Percentiles rank a stretch among this genome's conserved stretches.
These are phyloP conservation scores for Komagataella phaffii DNA, from an alignment of 805 yeast genomes.

Conservation along the genomic window DNA sequence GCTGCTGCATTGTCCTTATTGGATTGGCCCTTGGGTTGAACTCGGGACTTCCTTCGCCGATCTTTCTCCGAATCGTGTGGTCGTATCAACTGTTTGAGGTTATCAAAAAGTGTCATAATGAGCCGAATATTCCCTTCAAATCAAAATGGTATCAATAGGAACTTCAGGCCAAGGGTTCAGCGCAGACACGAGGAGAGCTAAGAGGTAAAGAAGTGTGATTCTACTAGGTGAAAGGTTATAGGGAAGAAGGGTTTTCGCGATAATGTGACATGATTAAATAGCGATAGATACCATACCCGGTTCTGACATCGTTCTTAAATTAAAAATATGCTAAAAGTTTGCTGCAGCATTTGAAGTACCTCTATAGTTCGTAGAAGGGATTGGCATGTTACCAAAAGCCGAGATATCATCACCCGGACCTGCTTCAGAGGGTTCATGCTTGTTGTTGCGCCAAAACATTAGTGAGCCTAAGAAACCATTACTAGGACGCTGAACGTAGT, in stretches of 20 bases:
- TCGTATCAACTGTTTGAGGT: neutral
- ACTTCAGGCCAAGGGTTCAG: neutral
- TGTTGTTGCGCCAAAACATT: neutral
- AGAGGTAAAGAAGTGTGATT: neutral
- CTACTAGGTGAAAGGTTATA: neutral
- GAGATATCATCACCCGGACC: neutral
- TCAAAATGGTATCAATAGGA: neutral
- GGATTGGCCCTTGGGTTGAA: neutral
- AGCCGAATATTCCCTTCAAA: neutral
- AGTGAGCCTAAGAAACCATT: neutral
- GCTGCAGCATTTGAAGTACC: neutral
- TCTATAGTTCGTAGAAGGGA: neutral
- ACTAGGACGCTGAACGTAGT: conserved; percentile 5
- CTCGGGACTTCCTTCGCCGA: neutral
- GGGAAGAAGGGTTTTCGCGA: neutral
- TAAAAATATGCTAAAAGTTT: neutral
- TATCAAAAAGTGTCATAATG: neutral
- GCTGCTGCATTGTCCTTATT: neutral
- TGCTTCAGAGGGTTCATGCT: neutral
- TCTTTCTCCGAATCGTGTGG: neutral
- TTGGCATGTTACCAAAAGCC: neutral
- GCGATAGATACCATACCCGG: neutral
- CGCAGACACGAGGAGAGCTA: neutral
- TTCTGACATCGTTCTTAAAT: neutral
- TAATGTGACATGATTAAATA: neutral